A percentile compares a stretch with the other conserved stretches of the same genome.
Conservation (phyloP, 2,329 filamentous ascomycete genomes). For the Botrytis fragariae region DNA sequence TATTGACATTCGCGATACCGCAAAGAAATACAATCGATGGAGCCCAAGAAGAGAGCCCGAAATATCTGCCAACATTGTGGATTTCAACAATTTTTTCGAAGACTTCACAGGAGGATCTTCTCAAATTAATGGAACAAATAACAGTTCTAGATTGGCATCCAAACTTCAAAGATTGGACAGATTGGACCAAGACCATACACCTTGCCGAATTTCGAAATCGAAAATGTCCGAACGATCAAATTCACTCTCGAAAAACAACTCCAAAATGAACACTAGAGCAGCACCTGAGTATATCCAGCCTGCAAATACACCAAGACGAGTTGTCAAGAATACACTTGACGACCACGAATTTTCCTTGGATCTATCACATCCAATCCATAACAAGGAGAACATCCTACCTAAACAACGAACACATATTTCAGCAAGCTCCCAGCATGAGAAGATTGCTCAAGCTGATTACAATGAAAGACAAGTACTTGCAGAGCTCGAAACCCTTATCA, state of each 20-base stretch:
- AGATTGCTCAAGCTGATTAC: conserved; percentile 7
- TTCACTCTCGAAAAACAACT: conserved; percentile 3
- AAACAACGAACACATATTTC: conserved; percentile 14
- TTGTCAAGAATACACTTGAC: conserved; percentile 12
- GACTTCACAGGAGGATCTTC: conserved; percentile 46
- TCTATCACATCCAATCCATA: background rate
- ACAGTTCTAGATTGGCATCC: conserved; percentile 1
- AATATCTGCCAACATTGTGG: conserved; percentile 44
- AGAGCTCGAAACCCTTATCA: conserved; percentile 15
- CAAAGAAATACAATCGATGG: conserved; percentile 38
- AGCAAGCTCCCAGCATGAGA: background rate
- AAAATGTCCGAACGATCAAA: conserved; percentile 7
- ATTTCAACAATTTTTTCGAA: conserved; percentile 46
- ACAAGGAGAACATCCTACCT: conserved; percentile 30
- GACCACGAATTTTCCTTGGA: conserved; percentile 11
- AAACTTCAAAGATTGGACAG: conserved; percentile 27
- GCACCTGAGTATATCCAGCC: conserved; percentile 5
- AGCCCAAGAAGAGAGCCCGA: conserved; percentile 37
- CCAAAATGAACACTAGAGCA: conserved; percentile 3
- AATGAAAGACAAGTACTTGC: conserved; percentile 15
- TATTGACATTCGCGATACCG: conserved; percentile 35
- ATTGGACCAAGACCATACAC: conserved; percentile 30
- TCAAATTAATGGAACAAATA: conserved; percentile 12
- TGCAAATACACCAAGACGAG: conserved; percentile 16
- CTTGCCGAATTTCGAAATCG: background rate